Base-by-base conservation (phyloP, 768 basidiomycete genomes). In the Lactifluus pinguis region DNA sequence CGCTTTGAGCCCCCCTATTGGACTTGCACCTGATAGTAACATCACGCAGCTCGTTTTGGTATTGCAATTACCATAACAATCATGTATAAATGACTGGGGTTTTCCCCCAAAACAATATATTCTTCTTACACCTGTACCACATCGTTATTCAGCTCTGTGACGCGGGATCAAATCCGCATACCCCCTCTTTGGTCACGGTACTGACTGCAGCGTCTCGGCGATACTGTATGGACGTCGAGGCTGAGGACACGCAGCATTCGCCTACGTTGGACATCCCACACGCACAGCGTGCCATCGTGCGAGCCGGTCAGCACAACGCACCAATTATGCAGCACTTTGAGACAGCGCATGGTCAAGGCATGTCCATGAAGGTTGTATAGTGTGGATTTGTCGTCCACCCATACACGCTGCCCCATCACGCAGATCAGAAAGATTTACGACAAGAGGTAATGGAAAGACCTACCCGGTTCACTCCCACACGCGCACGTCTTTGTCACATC, bases 191-290 rank as follows among this genome's bases (percentile, higher is more conserved):
- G 14, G 21, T 15, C 83, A 86, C 11, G n/a, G n/a, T n/a, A n/a
- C n/a, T n/a, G n/a, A n/a, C n/a, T n/a, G n/a, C n/a, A n/a, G n/a
- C n/a, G n/a, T n/a, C n/a, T n/a, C n/a, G n/a, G n/a, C n/a, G n/a
- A n/a, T n/a, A n/a, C n/a, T n/a, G n/a, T n/a, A n/a, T n/a, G n/a
- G n/a, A 94, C 85, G 71, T 98, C 95, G 32, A 98, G 74, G 76
- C 76, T 72, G 36, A 99, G 76, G 7, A 85, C 76, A 15, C 82
- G 77, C 38, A 90, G 69, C 59, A 82, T 73, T 49, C 80, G 76
- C 0, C 95, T 95, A 13, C 77, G 79, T 71, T 92, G 89, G 36
- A 99, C 81, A 71, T 99, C 91, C 95, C 95, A 99, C 0, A 97
- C 90, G 1, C 92, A 79, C 42, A 98, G 69, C 4, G 90, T 92